Base-by-base conservation (phyloP, 2,329 filamentous ascomycete species). In the Xylaria sp. region DNA sequence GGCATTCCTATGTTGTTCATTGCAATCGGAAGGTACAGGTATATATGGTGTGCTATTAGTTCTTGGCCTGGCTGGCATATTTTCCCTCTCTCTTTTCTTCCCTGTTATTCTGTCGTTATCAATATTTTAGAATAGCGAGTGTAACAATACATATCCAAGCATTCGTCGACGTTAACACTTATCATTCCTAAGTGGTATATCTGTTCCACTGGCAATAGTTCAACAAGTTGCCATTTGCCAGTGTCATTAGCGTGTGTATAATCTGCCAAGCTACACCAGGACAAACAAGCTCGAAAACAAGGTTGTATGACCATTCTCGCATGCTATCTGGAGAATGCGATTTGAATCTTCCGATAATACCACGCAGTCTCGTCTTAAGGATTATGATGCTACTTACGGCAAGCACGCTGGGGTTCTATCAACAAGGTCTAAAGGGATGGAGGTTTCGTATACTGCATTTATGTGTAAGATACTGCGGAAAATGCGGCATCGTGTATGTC, bases 111-210 rank as follows among this genome's bases (percentile, higher is more conserved):
- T 18, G 55, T 44, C 20, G 12, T 44, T 57, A 20, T 37, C 37
- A 41, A 44, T 18, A 6, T 25, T 25, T 28, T 28, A 57, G 37
- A 44, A 15, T 63, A 57, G 34, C 13, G 34, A 18, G 18, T 63
- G 31, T 48, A 55, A 9, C 60, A 67, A 64, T 64, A 64, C 10
- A 37, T 37, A 37, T 37, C 34, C 34, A 9, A 37, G 23, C 50
- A 56, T 52, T 63, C 25, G 34, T 44, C 18, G 9, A 31, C 39
- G 12, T 34, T n/a, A 37, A 28, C 2, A 25, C 31, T 15, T 12
- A 13, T 28, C 9, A 18, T 37, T 1, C 34, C 28, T 37, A 37
- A 2, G 15, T 28, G 12, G 6, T 55, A 9, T 9, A 37, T 37
- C 10, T 10, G 8, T 6, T 37, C 10, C 7, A 37, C 8, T 10